These are phyloP conservation scores for Suillus americanus DNA, from an alignment of 768 basidiomycete species.

Conservation along the genomic window DNA sequence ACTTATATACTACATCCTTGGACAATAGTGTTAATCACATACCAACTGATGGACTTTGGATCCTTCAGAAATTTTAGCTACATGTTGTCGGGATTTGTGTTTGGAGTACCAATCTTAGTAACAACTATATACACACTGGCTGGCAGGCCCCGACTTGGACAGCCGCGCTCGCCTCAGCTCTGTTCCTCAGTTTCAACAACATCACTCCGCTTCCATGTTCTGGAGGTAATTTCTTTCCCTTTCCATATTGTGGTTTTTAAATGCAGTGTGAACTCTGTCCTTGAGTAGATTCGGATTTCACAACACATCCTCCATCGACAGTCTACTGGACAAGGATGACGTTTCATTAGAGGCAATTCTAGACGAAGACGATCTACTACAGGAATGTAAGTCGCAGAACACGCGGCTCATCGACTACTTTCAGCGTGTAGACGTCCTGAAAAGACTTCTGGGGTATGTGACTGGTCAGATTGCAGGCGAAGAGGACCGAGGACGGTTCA, in stretches of 20 bases:
- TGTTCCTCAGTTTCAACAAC: constrained; percentile 8
- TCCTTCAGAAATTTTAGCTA: constrained; percentile 3
- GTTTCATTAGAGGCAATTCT: constrained; percentile 87
- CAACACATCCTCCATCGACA: constrained; percentile 87
- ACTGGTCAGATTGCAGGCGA: constrained; percentile 83
- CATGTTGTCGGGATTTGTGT: constrained; percentile 1
- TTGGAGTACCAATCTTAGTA: constrained; percentile 25
- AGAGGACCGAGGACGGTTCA: constrained; percentile 77
- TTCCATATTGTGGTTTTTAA: constrained; percentile 3
- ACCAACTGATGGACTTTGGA: constrained; percentile 16
- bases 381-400: constrained; percentile 96
- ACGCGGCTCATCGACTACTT: constrained; percentile 87
- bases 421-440: constrained; percentile 75
- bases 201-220: constrained; percentile 37
- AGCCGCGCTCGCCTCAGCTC: not conserved
- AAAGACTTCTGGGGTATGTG: constrained; percentile 80
- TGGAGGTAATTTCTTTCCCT: constrained; percentile 40
- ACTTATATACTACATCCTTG: constrained; percentile 8
- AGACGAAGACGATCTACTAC: constrained; percentile 90
- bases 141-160: not conserved
- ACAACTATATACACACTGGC: constrained; percentile 14
- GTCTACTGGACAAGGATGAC: constrained; percentile 86
- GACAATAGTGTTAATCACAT: constrained; percentile 21
- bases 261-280: constrained; percentile 5
- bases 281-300: constrained; percentile 81